Base-by-base conservation (phyloP, 352 stramenopile species). In the Pythium folliculosum region DNA sequence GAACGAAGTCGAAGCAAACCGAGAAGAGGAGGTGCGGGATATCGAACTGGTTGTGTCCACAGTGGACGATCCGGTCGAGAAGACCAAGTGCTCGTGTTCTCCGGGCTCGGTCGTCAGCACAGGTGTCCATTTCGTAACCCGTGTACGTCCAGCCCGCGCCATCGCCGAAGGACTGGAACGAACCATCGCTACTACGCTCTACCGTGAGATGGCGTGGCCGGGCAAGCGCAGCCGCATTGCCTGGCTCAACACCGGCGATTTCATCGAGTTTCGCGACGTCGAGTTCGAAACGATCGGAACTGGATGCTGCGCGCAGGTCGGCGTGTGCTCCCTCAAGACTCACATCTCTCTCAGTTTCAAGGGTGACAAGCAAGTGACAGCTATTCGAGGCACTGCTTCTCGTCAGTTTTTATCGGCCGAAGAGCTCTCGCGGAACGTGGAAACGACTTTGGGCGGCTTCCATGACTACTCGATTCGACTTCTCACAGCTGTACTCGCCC, bases 221-320 rank as follows among this genome's bases (percentile, higher is more conserved):
- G 70, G 60, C 9, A 76, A 72, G 48, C 51, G 43, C 2, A 57
- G 75, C 9, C 70, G 64, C 0, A 48, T 92, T 13, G 59, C 53
- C 14, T 92, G 86, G 83, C 57, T 90, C 57, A 87, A 89, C 44
- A 25, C 21, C 10, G 61, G 52, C 47, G 74, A 89, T 23, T 13
- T 21, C 6, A 63, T 88, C 7, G 43, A 75, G 35, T 59, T 79
- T 61, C 21, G 45, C 0, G 44, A 67, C 38, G 50, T 88, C 4
- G 22, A 72, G 37, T 21, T 80, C 30, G 37, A 30, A 12, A 63
- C 57, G 45, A 7, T 60, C 44, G 65, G 81, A 3, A 63, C 56
- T 12, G 76, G 86, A 14, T 90, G 77, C 22, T 84, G 79, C 62
- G 16, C 61, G 19, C 50, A 69, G 17, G 23, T 88, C 14, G 80